Evolutionary conservation across 768 basidiomycete species (phyloP).

Genomic region (Tylopilus balloui): DNA sequence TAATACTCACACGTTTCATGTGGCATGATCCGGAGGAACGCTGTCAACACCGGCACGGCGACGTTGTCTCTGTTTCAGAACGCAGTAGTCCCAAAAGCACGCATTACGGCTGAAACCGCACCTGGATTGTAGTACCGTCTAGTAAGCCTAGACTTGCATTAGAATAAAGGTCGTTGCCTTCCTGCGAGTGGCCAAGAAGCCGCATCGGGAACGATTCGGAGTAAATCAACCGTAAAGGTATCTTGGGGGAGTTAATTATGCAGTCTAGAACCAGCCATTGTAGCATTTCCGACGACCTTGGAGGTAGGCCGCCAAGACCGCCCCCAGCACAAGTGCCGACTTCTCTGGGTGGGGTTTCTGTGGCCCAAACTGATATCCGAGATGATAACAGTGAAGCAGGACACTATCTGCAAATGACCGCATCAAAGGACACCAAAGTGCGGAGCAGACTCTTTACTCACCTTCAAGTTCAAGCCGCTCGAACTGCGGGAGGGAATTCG

Average conservation of each 20-base stretch:
- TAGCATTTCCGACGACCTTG: background rate
- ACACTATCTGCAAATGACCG: background rate
- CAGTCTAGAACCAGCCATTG: background rate
- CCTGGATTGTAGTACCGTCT: background rate
- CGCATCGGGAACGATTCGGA: background rate
- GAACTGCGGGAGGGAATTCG: background rate
- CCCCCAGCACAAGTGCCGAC: background rate
- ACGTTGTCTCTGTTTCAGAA: background rate
- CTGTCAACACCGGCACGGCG: background rate
- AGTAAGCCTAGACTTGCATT: background rate
- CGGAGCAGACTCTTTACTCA: background rate
- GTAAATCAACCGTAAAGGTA: background rate
- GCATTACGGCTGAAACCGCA: background rate
- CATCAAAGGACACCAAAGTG: background rate
- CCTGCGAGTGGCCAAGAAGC: background rate
- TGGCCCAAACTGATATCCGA: background rate
- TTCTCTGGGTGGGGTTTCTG: conserved; percentile 9
- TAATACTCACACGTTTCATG: conserved; percentile 1
- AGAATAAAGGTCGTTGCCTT: background rate
- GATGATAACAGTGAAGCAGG: background rate
- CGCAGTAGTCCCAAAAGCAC: background rate
- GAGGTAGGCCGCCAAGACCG: background rate
- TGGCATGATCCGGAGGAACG: conserved; percentile 1
- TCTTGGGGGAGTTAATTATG: background rate
- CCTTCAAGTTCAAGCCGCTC: background rate